Evolutionary conservation across 2,329 filamentous ascomycete species (phyloP).

Genomic region (Fusarium abutilonis): DNA sequence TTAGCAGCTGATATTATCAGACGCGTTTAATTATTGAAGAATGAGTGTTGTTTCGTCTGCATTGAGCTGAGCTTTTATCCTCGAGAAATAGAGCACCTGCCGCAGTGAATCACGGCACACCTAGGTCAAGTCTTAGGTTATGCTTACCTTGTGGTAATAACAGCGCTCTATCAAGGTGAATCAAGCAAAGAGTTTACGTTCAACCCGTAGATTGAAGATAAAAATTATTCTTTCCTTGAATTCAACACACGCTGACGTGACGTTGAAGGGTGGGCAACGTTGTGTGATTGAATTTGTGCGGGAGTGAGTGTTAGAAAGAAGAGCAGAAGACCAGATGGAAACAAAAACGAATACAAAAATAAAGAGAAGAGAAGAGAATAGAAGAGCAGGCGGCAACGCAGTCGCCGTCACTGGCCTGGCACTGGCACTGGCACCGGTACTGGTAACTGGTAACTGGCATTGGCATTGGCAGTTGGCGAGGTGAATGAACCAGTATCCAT

Average conservation of each 20-base stretch:
- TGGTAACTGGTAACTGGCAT: conserved; percentile 5
- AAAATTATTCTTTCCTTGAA: conserved; percentile 23
- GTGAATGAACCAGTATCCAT: conserved; percentile 7
- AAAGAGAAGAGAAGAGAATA: neutral
- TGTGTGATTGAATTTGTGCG: neutral
- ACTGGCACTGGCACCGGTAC: conserved; percentile 12
- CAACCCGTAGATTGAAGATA: neutral
- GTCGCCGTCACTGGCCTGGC: conserved; percentile 11
- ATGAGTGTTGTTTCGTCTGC: neutral
- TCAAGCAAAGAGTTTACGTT: neutral
- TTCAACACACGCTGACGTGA: conserved; percentile 2
- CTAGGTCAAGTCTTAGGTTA: neutral
- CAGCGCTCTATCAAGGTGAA: conserved; percentile 1
- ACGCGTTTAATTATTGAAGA: neutral
- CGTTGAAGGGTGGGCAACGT: neutral
- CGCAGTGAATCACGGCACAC: neutral
- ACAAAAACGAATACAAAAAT: neutral
- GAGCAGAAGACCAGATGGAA: neutral
- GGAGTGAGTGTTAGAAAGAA: conserved; percentile 1
- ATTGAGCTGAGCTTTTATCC: neutral
- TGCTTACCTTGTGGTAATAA: conserved; percentile 23
- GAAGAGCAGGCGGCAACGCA: neutral
- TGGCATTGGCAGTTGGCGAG: conserved; percentile 10
- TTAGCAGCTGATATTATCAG: conserved; percentile 18
- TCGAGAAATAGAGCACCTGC: neutral